Evolutionary conservation across 2,329 filamentous ascomycete species (phyloP), one percentile per base, ranked within the genome.

Genomic region (Trichophaea hybrida): DNA sequence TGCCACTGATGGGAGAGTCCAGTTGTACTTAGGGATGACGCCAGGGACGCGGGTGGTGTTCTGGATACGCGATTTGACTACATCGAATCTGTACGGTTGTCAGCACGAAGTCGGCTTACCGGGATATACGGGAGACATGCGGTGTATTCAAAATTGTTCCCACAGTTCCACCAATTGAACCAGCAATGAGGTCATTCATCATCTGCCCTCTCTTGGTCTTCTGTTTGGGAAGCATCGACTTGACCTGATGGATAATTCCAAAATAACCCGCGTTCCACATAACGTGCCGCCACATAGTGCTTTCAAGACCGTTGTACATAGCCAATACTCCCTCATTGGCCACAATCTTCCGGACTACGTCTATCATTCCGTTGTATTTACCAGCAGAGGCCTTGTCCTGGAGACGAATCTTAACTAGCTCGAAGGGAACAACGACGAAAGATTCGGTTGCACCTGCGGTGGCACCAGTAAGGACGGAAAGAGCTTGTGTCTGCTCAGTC

Each of bases 11-110:
- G 88, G 87, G 81, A 84, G 95, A 35, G 93, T 93, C 93, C 93
- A 98, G 80, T 97, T 96, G 78, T 98, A 98, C 80, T 98, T 98
- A 71, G 87, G 87, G 24, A 82, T 75, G 57, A 80, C 77, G 4
- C 93, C 93, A n/a, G 85, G 73, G 43, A 94, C 76, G 77, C 86
- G 91, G 66, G 86, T 79, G 59, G 82, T 88, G 76, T 98, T 98
- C 75, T 98, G 93, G 68, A 98, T 98, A 65, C 93, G 85, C 66
- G 87, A 94, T 81, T 98, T 98, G 75, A 97, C 90, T 17, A 97
- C 91, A 70, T 97, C 90, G 82, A 95, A 84, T 60, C 67, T 69
- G 34, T 49, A 56, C 31, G 31, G 12, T 32, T 17, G n/a, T 50
- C n/a, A 49, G 58, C 15, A 37, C 32, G 37, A 32, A 6, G 40